A percentile compares a stretch with the other conserved stretches of the same genome.
These are phyloP conservation scores for Bretziella fagacearum DNA, from an alignment of 2,329 filamentous ascomycete genomes.

Conservation along the genomic window DNA sequence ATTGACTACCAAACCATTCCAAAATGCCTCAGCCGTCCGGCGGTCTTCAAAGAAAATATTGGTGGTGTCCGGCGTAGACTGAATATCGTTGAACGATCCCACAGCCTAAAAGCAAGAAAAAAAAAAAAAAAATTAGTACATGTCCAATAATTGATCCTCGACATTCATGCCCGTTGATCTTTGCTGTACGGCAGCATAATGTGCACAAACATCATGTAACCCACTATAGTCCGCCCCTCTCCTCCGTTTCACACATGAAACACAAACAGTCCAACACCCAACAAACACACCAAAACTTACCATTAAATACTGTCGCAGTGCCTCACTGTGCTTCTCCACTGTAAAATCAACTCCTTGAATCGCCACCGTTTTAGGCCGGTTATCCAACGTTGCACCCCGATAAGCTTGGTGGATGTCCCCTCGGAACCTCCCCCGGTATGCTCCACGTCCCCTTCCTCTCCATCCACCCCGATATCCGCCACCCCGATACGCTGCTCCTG, in stretches of 20 bases:
- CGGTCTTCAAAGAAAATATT: constrained; percentile 49
- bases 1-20: constrained; percentile 37
- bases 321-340: constrained; percentile 45
- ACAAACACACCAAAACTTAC: constrained; percentile 27
- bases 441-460: constrained; percentile 21
- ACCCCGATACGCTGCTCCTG: constrained; percentile 16
- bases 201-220: neutral
- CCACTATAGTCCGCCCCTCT: neutral
- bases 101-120: constrained; percentile 34
- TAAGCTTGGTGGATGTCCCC: constrained; percentile 37
- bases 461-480: constrained; percentile 28
- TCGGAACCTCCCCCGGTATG: constrained; percentile 14
- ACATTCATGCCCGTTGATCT: neutral
- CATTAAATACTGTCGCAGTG: constrained; percentile 52
- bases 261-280: neutral
- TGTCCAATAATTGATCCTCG: neutral
- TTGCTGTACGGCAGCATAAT: neutral
- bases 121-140: neutral
- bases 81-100: constrained; percentile 44
- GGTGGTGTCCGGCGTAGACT: constrained; percentile 30
- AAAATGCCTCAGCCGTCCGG: constrained; percentile 54
- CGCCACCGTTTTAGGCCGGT: constrained; percentile 51
- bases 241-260: neutral
- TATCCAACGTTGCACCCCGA: constrained; percentile 53
- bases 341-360: constrained; percentile 49